Evolutionary conservation across 139 green algal genomes (phyloP).

Genomic region (Chlamydomonas sphaeroides): DNA sequence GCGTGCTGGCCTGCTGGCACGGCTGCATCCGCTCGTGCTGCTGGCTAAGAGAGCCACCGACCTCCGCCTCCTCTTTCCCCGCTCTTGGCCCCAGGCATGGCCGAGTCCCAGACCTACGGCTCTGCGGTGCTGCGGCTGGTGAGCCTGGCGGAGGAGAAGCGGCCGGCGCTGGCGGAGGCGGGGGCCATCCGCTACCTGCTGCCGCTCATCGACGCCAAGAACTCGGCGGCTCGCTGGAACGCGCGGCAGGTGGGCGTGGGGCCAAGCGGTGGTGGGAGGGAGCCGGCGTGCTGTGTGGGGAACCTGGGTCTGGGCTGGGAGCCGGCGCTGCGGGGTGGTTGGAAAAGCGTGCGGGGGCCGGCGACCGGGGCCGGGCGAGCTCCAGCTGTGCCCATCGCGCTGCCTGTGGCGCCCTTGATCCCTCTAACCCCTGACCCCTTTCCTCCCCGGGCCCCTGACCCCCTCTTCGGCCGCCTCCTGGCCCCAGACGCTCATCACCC

Average conservation of each 20-base stretch:
- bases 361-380: no score
- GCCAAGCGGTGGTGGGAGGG: not conserved
- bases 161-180: conserved; percentile 28
- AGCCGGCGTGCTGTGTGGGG: not conserved
- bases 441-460: not conserved
- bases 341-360: no score
- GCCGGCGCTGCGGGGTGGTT: no score
- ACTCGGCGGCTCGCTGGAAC: conserved; percentile 46
- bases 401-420: no score
- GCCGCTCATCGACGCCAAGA: conserved; percentile 52
- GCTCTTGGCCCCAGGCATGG: conserved; percentile 50
- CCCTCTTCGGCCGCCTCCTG: no score
- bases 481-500: conserved; percentile 56
- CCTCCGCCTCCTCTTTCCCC: no score
- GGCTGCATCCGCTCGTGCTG: no score
- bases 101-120: conserved; percentile 48
- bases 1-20: no score
- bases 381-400: no score
- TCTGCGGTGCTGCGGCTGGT: conserved; percentile 48
- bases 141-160: conserved; percentile 34
- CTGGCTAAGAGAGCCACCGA: no score
- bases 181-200: conserved; percentile 54
- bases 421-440: no score
- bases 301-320: no score
- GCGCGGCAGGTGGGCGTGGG: conserved; percentile 20